Percentiles rank a stretch among this genome's conserved stretches.
Evolutionary conservation across 108 stramenopile genomes (phyloP).

Genomic region (Cyclotella cryptica): DNA sequence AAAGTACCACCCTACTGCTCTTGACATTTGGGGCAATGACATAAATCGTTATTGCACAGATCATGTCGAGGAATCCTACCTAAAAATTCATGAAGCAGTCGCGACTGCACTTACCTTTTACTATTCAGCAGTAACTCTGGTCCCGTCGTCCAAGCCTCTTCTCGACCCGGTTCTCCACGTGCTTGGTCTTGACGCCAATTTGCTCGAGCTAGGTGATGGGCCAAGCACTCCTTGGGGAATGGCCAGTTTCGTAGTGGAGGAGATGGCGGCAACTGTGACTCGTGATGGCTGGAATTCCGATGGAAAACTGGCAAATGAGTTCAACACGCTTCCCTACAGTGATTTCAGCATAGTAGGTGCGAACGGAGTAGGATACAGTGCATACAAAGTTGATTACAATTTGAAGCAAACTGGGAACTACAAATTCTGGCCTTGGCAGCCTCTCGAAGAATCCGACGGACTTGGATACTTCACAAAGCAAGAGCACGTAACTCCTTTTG

Average conservation of each 20-base stretch:
- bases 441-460: conserved; percentile 7
- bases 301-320: conserved; percentile 12
- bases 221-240: neutral
- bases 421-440: conserved; percentile 11
- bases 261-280: neutral
- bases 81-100: neutral
- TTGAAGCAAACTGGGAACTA: conserved; percentile 2
- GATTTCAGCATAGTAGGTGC: neutral
- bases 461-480: conserved; percentile 21
- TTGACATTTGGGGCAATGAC: conserved; percentile 7
- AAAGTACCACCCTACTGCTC: neutral
- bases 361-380: neutral
- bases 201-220: neutral
- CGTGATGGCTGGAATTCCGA: conserved; percentile 21
- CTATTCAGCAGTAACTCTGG: neutral
- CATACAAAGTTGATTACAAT: neutral
- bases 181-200: neutral
- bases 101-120: neutral
- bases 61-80: neutral
- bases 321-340: neutral
- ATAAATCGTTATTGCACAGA: neutral
- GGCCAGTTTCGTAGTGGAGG: neutral
- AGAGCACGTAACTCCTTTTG: conserved; percentile 18
- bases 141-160: neutral
- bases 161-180: neutral